Evolutionary conservation across 345 rosid genomes (phyloP).

Genomic region (Eucalyptus cladocalyx): DNA sequence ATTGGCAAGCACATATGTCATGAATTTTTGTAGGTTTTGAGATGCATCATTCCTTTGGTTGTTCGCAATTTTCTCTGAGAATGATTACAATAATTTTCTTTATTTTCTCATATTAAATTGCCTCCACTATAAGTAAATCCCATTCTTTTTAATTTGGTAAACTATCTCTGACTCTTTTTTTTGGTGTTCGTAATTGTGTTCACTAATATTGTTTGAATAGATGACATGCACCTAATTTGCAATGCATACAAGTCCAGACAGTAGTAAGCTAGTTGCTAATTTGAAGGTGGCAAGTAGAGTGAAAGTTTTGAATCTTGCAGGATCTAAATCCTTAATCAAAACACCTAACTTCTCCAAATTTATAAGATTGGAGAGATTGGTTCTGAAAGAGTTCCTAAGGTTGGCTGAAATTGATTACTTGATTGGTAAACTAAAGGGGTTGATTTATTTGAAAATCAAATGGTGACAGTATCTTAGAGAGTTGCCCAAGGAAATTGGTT

Average conservation of each 20-base stretch:
- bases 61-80: too few relatives aligned
- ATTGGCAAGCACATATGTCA: too few relatives aligned
- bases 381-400: not conserved
- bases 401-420: not conserved
- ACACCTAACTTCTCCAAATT: not conserved
- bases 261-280: not conserved
- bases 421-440: not conserved
- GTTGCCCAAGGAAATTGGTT: not conserved
- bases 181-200: too few relatives aligned
- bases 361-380: not conserved
- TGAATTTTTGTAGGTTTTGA: too few relatives aligned
- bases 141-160: too few relatives aligned
- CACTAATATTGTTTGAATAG: too few relatives aligned
- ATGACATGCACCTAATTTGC: not conserved
- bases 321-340: not conserved
- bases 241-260: not conserved
- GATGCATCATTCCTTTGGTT: too few relatives aligned
- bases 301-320: not conserved
- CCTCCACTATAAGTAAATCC: too few relatives aligned
- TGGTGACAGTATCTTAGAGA: not conserved
- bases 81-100: too few relatives aligned
- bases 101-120: too few relatives aligned
- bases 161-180: too few relatives aligned
- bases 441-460: not conserved
- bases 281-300: not conserved